A percentile compares a stretch with the other conserved stretches of the same genome.
phyloP scores from a whole-genome alignment of 305 asterid species.

The Rubia peregrina region DNA sequence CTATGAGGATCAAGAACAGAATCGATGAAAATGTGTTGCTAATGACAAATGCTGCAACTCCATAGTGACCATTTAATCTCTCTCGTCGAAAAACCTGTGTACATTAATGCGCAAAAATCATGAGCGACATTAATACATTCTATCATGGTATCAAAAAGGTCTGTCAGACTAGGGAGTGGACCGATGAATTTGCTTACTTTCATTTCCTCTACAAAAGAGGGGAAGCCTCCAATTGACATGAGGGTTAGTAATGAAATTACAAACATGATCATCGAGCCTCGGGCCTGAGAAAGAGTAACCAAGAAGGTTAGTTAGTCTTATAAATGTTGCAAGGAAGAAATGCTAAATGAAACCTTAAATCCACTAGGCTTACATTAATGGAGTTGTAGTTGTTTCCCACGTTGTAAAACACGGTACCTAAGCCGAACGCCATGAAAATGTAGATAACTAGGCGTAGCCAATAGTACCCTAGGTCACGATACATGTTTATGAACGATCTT shows the following conservation, averaged over 20 bases:
- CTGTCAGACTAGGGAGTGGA: too few species aligned
- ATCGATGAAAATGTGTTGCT: slow-evolving; percentile 50
- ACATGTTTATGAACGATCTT: slow-evolving; percentile 58
- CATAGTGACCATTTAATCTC: slow-evolving; percentile 59
- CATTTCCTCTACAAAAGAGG: slow-evolving; percentile 58
- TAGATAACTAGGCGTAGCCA: slow-evolving; percentile 60
- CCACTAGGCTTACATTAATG: slow-evolving; percentile 32
- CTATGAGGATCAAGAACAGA: slow-evolving; percentile 43
- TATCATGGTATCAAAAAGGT: too few species aligned
- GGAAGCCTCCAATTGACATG: slow-evolving; percentile 68
- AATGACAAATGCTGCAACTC: slow-evolving; percentile 40
- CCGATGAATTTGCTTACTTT: slow-evolving; percentile 28
- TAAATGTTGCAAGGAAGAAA: neutral
- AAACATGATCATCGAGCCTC: slow-evolving; percentile 61
- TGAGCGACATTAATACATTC: neutral
- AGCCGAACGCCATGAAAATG: slow-evolving; percentile 38
- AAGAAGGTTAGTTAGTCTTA: too few species aligned
- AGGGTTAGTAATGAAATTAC: slow-evolving; percentile 47
- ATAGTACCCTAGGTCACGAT: slow-evolving; percentile 57
- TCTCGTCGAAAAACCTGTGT: slow-evolving; percentile 45
- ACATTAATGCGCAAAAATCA: neutral
- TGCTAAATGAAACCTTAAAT: too few species aligned
- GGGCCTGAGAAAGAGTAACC: slow-evolving; percentile 30
- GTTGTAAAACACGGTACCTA: slow-evolving; percentile 49
- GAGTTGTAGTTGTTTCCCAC: slow-evolving; percentile 37